Evolutionary conservation across 495 filamentous ascomycete genomes (phyloP).

Genomic region (Rusavskia elegans): DNA sequence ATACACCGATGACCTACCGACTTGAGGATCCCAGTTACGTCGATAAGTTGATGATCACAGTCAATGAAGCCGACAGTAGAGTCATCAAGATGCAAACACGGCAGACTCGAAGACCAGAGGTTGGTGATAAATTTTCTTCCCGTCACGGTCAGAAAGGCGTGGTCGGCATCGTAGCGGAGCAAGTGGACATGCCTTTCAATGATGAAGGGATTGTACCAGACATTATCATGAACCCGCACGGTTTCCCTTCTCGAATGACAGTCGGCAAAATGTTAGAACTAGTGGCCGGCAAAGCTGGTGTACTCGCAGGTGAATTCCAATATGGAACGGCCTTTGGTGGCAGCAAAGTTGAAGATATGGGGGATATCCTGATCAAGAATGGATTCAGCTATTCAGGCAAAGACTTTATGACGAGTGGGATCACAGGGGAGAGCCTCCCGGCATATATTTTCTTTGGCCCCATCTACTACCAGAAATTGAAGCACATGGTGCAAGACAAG

Average conservation of each 20-base stretch:
- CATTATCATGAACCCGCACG: constrained; percentile 99
- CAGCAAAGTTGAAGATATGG: constrained; percentile 81
- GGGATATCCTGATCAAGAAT: constrained; percentile 60
- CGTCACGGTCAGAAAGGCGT: constrained; percentile 98
- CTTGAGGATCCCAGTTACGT: constrained; percentile 73
- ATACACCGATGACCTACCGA: constrained; percentile 64
- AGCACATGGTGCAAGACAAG: constrained; percentile 99
- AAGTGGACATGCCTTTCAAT: constrained; percentile 94
- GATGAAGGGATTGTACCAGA: constrained; percentile 82
- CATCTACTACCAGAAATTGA: constrained; percentile 99
- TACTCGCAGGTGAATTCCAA: constrained; percentile 63
- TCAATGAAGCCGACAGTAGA: constrained; percentile 63
- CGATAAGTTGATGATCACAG: constrained; percentile 83
- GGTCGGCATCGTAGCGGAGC: constrained; percentile 84
- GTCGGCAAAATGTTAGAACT: constrained; percentile 97
- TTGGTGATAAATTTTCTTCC: constrained; percentile 97
- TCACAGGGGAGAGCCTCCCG: constrained; percentile 83
- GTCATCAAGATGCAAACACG: constrained; percentile 84
- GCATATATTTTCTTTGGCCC: constrained; percentile 97
- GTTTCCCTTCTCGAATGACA: constrained; percentile 99
- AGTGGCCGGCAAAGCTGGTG: constrained; percentile 83
- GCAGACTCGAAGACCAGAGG: constrained; percentile 82
- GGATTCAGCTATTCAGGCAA: constrained; percentile 95
- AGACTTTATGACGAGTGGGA: constrained; percentile 86
- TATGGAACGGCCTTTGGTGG: constrained; percentile 95